Percentiles rank a stretch among this genome's conserved stretches.
phyloP scores from a whole-genome alignment of 164 flowering plant species.

The Vitis rupestris region DNA sequence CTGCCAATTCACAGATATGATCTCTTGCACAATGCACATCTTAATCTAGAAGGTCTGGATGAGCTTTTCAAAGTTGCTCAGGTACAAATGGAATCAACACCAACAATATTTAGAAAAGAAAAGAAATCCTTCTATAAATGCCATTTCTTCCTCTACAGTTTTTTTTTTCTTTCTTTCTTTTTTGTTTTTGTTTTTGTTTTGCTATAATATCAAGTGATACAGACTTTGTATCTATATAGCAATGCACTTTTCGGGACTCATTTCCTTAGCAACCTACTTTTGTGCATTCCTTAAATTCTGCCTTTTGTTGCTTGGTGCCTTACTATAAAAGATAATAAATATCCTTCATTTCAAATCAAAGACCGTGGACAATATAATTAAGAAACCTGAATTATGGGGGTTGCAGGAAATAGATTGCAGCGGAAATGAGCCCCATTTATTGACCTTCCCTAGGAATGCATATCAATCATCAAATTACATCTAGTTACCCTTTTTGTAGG shows the following conservation, averaged over 20 bases:
- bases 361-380: not conserved
- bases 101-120: not conserved
- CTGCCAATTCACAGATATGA: constrained; percentile 69
- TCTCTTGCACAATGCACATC: constrained; percentile 95
- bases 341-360: not conserved
- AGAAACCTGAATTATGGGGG: not conserved
- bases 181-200: not conserved
- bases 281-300: not conserved
- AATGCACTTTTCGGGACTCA: not conserved
- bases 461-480: not conserved
- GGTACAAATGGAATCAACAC: constrained; percentile 38
- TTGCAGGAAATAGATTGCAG: not conserved
- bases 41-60: constrained; percentile 81
- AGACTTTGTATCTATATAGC: not conserved
- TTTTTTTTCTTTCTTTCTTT: too few species aligned
- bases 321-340: too few species aligned
- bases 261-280: not conserved
- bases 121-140: too few species aligned
- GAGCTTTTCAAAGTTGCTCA: constrained; percentile 97
- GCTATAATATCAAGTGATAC: not conserved
- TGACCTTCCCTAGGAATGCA: not conserved
- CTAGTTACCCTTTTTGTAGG: too few species aligned
- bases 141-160: not conserved
- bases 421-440: not conserved
- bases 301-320: not conserved